Evolutionary conservation across 2,329 filamentous ascomycete genomes (phyloP).

Genomic region (Chalara sp.): DNA sequence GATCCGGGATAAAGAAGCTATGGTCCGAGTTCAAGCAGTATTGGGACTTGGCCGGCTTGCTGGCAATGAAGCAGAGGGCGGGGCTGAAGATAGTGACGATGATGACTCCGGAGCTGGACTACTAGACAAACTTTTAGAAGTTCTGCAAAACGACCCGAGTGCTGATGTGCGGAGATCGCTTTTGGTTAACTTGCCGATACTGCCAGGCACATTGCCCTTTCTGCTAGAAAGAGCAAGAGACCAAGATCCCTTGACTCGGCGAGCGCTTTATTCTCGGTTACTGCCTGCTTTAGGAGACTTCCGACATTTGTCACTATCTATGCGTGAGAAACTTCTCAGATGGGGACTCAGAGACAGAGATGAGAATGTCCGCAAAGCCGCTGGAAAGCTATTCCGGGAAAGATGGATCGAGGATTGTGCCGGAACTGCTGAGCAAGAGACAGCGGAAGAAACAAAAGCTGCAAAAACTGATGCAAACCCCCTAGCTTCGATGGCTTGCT

Average conservation of each 20-base stretch:
- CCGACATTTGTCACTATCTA: constrained; percentile 82
- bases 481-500: constrained; percentile 78
- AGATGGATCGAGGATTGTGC: constrained; percentile 98
- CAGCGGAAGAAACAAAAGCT: constrained; percentile 41
- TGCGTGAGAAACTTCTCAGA: constrained; percentile 89
- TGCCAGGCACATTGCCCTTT: constrained; percentile 74
- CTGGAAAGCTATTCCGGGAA: constrained; percentile 82
- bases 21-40: constrained; percentile 87
- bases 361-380: constrained; percentile 87
- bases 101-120: constrained; percentile 64
- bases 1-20: constrained; percentile 88
- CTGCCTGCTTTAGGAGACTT: constrained; percentile 90
- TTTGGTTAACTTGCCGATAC: constrained; percentile 82
- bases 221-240: constrained; percentile 88
- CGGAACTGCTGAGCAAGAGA: constrained; percentile 52
- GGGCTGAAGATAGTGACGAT: constrained; percentile 63
- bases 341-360: constrained; percentile 95
- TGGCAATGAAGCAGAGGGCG: constrained; percentile 67
- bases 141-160: constrained; percentile 88
- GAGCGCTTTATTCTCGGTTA: constrained; percentile 80
- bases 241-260: constrained; percentile 74
- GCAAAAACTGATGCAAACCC: constrained; percentile 28
- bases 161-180: constrained; percentile 87
- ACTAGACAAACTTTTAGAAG: constrained; percentile 75
- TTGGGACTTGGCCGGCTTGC: constrained; percentile 82